phyloP scores from a whole-genome alignment of 306 rosid species.

The Rubus idaeus region DNA sequence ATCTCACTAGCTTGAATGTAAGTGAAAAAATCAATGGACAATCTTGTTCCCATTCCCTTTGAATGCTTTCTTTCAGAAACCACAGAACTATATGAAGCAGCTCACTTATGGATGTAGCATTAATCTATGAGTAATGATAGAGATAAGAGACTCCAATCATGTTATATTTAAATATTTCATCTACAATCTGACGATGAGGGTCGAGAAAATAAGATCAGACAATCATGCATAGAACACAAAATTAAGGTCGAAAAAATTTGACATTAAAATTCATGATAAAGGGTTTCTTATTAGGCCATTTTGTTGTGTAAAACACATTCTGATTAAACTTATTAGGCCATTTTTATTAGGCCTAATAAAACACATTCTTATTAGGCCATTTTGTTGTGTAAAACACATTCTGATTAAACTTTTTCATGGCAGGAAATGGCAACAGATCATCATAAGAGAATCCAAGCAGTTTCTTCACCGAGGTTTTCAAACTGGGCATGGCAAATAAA shows the following conservation, averaged over 20 bases:
- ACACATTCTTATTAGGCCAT: background rate
- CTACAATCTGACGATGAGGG: background rate
- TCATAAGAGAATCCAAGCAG: constrained; percentile 21
- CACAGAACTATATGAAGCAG: background rate
- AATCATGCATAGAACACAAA: background rate
- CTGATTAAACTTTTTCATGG: background rate
- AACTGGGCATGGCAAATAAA: constrained; percentile 47
- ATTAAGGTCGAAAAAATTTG: background rate
- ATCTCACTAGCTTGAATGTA: background rate
- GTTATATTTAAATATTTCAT: background rate
- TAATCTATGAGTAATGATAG: background rate
- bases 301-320: background rate
- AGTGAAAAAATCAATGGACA: too few species aligned
- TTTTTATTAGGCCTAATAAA: too few species aligned
- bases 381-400: background rate
- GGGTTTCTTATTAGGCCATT: background rate
- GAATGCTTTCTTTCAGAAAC: background rate
- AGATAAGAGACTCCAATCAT: background rate
- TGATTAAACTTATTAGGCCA: background rate
- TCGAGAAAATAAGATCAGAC: too few species aligned
- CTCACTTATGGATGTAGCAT: background rate
- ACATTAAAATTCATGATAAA: background rate
- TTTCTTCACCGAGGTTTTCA: constrained; percentile 27
- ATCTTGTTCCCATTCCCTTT: too few species aligned
- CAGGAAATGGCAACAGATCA: constrained; percentile 38